Conservation (phyloP, 495 filamentous ascomycete genomes). For the Aspergillus asperescens region DNA sequence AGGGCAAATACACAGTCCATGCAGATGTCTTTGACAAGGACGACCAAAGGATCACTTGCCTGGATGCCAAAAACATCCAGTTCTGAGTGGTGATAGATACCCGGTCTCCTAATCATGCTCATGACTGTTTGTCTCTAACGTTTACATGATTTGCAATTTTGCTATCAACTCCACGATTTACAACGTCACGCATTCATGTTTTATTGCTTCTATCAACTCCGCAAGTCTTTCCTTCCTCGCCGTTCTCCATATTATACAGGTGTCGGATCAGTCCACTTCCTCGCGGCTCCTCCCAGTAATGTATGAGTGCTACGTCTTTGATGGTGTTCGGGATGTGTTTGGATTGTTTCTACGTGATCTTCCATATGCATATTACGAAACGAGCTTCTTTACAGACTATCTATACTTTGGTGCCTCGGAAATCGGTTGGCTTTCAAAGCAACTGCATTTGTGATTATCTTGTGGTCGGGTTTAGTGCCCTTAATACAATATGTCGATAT, state of each 20-base stretch:
- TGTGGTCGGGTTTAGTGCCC: not conserved
- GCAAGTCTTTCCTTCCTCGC: not conserved
- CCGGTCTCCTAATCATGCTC: not conserved
- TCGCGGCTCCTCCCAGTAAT: not conserved
- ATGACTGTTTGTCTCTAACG: not conserved
- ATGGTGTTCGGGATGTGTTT: constrained; percentile 14
- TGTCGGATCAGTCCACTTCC: not conserved
- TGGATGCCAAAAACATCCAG: constrained; percentile 53
- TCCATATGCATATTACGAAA: constrained; percentile 8
- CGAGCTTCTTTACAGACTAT: not conserved
- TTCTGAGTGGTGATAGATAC: constrained; percentile 19
- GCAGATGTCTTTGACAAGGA: constrained; percentile 77
- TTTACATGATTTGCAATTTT: not conserved
- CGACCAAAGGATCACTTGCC: constrained; percentile 69
- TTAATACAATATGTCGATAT: not conserved
- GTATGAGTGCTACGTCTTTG: not conserved
- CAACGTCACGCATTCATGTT: not conserved
- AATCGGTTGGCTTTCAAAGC: not conserved
- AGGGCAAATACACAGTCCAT: constrained; percentile 86
- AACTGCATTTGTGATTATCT: not conserved
- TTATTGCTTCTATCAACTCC: not conserved
- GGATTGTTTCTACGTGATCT: not conserved
- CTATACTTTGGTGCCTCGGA: not conserved
- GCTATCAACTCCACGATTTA: not conserved
- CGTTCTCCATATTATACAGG: not conserved